A percentile compares a stretch with the other conserved stretches of the same genome.
These are phyloP conservation scores for Ophiocordyceps camponoti-saundersi DNA, from an alignment of 2,329 filamentous ascomycete species.

Conservation along the genomic window DNA sequence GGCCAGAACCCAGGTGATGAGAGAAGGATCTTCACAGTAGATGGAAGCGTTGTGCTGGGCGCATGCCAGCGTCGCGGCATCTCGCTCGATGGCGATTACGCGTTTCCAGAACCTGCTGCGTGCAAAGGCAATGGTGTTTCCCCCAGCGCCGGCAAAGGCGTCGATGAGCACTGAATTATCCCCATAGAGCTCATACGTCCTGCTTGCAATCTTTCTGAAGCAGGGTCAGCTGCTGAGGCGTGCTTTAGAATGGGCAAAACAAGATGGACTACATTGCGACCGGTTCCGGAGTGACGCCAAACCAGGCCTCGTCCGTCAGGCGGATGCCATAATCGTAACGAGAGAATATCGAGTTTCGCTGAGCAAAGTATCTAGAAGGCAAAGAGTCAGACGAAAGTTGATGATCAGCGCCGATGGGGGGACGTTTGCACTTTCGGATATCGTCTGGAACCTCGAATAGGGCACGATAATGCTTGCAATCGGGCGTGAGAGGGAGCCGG, in stretches of 20 bases:
- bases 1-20: slow-evolving; percentile 72
- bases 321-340: slow-evolving; percentile 75
- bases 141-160: slow-evolving; percentile 79
- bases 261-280: slow-evolving; percentile 51
- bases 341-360: slow-evolving; percentile 75
- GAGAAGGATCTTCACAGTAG: slow-evolving; percentile 54
- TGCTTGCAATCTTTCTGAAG: slow-evolving; percentile 28
- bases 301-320: slow-evolving; percentile 92
- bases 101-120: slow-evolving; percentile 61
- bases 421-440: slow-evolving; percentile 56
- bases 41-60: slow-evolving; percentile 82
- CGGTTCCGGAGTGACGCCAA: slow-evolving; percentile 86
- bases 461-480: slow-evolving; percentile 60
- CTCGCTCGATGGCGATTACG: slow-evolving; percentile 78
- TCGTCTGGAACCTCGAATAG: slow-evolving; percentile 61
- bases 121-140: slow-evolving; percentile 91
- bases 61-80: slow-evolving; percentile 65
- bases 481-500: slow-evolving; percentile 35
- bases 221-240: background rate
- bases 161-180: slow-evolving; percentile 59
- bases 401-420: background rate
- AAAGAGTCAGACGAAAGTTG: background rate
- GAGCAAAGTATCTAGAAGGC: slow-evolving; percentile 65
- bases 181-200: slow-evolving; percentile 42
- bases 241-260: background rate